Conservation (phyloP, 306 rosid genomes). For the Notholithocarpus densiflorus region DNA sequence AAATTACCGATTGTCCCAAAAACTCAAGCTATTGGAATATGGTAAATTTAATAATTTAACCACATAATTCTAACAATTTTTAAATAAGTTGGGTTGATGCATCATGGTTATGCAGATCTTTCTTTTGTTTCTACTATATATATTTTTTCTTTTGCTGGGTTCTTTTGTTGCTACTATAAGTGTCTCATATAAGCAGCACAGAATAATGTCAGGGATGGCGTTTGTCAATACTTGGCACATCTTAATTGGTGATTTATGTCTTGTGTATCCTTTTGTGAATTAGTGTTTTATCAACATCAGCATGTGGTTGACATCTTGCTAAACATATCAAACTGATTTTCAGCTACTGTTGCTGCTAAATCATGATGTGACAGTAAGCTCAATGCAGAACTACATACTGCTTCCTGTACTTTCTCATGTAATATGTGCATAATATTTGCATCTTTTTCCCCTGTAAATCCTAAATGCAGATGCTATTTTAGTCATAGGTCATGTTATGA, state of each 20-base stretch:
- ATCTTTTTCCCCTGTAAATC: neutral
- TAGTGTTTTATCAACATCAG: neutral
- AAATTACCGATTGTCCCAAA: too few species aligned
- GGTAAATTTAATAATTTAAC: too few species aligned
- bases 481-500: slow-evolving; percentile 4
- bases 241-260: neutral
- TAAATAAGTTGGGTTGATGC: neutral
- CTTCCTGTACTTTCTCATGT: neutral
- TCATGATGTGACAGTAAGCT: too few species aligned
- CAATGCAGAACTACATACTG: too few species aligned
- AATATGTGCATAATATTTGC: neutral
- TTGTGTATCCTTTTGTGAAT: neutral
- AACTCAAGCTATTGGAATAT: too few species aligned
- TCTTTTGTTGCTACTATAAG: neutral
- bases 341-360: neutral
- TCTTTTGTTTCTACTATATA: neutral
- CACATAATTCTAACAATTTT: neutral
- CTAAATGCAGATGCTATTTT: neutral
- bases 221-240: neutral
- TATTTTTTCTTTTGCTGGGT: too few species aligned
- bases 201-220: neutral
- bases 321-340: neutral
- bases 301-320: neutral
- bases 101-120: neutral
- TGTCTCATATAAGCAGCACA: neutral